Evolutionary conservation across 1,139 yeast species (phyloP), one percentile per base, ranked within the genome.

Genomic region (Saccharomyces uvarum): DNA sequence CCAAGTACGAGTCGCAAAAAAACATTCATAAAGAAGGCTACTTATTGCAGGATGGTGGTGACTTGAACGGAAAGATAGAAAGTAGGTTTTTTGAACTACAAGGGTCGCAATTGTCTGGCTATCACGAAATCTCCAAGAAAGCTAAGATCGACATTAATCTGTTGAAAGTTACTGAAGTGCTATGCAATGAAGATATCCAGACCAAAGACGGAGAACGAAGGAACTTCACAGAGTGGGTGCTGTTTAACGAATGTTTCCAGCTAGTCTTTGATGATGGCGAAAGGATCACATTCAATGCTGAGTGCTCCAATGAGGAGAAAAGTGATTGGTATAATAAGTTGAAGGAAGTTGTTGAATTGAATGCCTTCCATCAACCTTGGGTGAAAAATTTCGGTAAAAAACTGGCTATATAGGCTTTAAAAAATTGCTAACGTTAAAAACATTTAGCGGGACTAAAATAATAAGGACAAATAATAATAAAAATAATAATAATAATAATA

Each of bases 1-100:
- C 74, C 29, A 79, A 82, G 59, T 71, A 80, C 51, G 67, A 70
- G 32, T 71, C 74, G 38, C 81, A 80, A 55, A 58, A 72, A 16
- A 44, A 52, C 1, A 63, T 75, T 11, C 59, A 58, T 1, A 70
- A 73, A 60, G 86, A 84, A 66, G 91, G 91, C 0, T 83, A 75
- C 64, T 70, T 86, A 72, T 80, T 80, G 64, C 93, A 86, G 71
- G 90, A 85, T 65, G 93, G 93, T 38, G 91, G 91, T 7, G 93
- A 86, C 68, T 78, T 87, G 62, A 57, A 57, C 19, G 64, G 61
- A 9, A 65, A 76, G 28, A 77, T 85, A 81, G 82, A 83, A 61
- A 77, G 82, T 61, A 73, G 93, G 55, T 84, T 70, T 68, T 85
- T 81, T 72, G 82, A 77, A 62, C 71, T 86, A 44, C 67, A 74